These are phyloP conservation scores for Puccinia brachypodii DNA, from an alignment of 1,284 basidiomycete species.

Conservation along the genomic window DNA sequence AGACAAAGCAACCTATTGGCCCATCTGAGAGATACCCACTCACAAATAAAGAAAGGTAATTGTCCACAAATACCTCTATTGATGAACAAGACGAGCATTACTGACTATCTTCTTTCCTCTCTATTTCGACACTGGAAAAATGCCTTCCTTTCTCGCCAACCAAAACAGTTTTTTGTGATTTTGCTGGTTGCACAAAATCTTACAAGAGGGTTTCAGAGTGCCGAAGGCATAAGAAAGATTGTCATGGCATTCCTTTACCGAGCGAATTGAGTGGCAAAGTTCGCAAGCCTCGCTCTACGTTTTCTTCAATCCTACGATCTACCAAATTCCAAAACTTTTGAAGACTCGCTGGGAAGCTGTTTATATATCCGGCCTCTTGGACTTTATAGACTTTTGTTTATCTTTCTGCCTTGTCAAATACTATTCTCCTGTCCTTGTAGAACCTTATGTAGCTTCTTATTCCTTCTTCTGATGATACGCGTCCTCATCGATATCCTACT, in stretches of 20 bases:
- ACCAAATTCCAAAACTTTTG: neutral
- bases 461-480: no score
- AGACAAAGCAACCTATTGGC: constrained; percentile 44
- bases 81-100: neutral
- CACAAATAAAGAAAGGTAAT: constrained; percentile 37
- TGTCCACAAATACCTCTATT: neutral
- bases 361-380: neutral
- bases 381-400: neutral
- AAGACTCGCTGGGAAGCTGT: neutral
- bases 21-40: constrained; percentile 48
- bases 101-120: neutral
- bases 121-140: neutral
- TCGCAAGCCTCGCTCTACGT: constrained; percentile 25
- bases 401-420: neutral
- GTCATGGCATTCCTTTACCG: constrained; percentile 37
- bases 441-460: no score
- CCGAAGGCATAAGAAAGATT: constrained; percentile 41
- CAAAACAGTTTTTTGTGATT: constrained; percentile 33
- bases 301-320: neutral
- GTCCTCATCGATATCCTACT: no score
- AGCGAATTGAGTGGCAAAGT: constrained; percentile 39
- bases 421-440: neutral
- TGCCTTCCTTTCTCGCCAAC: neutral
- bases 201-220: constrained; percentile 47
- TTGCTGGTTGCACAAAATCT: constrained; percentile 37